Conservation (phyloP, 2,329 filamentous ascomycete genomes). For the Apiospora saccharicola region DNA sequence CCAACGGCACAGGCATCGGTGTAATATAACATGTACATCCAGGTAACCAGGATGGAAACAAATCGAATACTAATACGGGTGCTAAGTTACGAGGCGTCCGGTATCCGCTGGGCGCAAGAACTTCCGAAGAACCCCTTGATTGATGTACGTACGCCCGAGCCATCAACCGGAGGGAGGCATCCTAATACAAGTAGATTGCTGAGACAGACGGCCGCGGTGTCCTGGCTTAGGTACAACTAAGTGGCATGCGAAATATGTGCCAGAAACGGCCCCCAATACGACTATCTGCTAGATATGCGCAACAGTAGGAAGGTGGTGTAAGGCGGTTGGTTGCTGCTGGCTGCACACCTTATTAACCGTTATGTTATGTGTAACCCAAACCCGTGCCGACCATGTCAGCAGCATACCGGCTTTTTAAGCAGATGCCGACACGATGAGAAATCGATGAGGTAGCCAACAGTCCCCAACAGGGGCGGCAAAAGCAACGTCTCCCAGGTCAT, state of each 20-base stretch:
- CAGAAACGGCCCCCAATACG: constrained; percentile 10
- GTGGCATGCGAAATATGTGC: constrained; percentile 7
- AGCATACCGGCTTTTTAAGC: neutral
- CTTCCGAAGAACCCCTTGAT: constrained; percentile 9
- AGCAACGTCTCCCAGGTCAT: neutral
- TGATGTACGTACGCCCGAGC: constrained; percentile 17
- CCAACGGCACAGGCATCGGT: neutral
- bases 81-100: neutral
- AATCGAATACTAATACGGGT: neutral
- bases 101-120: constrained; percentile 6
- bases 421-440: neutral
- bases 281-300: neutral
- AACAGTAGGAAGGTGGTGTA: constrained; percentile 10
- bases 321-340: constrained; percentile 17
- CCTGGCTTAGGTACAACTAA: neutral
- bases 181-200: neutral
- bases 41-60: neutral
- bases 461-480: neutral
- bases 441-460: neutral
- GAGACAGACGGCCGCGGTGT: neutral
- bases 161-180: constrained; percentile 13
- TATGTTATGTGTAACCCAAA: neutral
- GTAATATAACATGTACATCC: neutral
- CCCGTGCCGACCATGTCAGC: neutral
- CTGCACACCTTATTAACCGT: neutral